A percentile compares a stretch with the other conserved stretches of the same genome.
Conservation (phyloP, 169 alveolate genomes). For the Eimeria necatrix region DNA sequence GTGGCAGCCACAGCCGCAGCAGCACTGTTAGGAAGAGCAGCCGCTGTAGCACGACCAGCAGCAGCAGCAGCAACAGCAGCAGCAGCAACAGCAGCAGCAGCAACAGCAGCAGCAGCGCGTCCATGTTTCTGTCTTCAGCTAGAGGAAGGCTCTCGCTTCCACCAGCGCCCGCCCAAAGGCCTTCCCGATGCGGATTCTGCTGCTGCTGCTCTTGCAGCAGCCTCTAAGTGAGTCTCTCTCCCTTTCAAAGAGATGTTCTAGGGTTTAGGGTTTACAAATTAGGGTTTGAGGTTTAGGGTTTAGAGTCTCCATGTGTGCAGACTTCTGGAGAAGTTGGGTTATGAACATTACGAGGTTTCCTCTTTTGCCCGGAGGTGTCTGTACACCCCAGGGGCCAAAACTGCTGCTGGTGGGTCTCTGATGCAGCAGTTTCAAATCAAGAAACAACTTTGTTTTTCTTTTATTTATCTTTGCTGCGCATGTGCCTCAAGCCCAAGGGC, state of each 20-base stretch:
- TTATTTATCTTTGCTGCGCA: too few species aligned
- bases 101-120: background rate
- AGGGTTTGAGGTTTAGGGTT: background rate
- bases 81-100: background rate
- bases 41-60: slow-evolving; percentile 17
- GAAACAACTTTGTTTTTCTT: background rate
- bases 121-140: background rate
- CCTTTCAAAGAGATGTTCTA: background rate
- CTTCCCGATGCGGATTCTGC: background rate
- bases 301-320: background rate
- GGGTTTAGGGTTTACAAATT: background rate
- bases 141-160: background rate
- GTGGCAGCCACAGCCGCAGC: slow-evolving; percentile 52
- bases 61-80: background rate
- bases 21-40: background rate
- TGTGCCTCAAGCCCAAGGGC: too few species aligned
- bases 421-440: background rate
- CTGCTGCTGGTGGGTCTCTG: background rate
- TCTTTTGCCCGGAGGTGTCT: slow-evolving; percentile 20
- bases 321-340: background rate
- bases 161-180: background rate
- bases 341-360: slow-evolving; percentile 27
- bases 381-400: slow-evolving; percentile 27
- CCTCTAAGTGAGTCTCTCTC: background rate
- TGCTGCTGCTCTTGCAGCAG: slow-evolving; percentile 4